phyloP scores from a whole-genome alignment of 148 eudicot genomes.

The Rhododendron henanense region DNA sequence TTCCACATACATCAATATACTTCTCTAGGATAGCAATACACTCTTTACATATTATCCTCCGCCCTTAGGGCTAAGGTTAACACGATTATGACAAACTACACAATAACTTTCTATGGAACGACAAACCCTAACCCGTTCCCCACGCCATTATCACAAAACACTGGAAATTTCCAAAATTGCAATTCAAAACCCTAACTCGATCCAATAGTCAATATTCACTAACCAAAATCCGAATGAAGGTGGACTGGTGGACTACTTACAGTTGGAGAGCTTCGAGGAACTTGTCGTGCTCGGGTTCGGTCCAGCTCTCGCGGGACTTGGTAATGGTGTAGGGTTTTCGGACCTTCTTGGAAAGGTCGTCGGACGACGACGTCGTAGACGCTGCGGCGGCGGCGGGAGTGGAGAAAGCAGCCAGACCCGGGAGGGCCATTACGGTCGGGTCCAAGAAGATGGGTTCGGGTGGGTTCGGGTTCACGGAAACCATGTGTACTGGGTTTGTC shows the following conservation, averaged over 20 bases:
- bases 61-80: too few relatives aligned
- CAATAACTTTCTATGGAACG: neutral
- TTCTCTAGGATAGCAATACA: neutral
- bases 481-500: conserved; percentile 32
- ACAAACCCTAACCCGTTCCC: neutral
- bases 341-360: conserved; percentile 59
- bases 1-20: too few relatives aligned
- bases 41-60: too few relatives aligned
- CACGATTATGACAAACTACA: too few relatives aligned
- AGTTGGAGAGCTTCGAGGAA: conserved; percentile 98
- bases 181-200: neutral
- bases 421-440: conserved; percentile 55
- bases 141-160: neutral
- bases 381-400: conserved; percentile 12
- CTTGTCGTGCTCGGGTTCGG: conserved; percentile 97
- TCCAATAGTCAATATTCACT: neutral
- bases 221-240: neutral
- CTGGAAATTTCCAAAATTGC: neutral
- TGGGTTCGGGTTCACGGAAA: conserved; percentile 51
- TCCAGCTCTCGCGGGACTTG: conserved; percentile 95
- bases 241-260: conserved; percentile 32
- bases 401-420: conserved; percentile 18
- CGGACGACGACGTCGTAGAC: conserved; percentile 14
- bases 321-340: conserved; percentile 90
- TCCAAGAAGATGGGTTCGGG: conserved; percentile 60